Base-by-base conservation (phyloP, 1,139 yeast genomes). In the Nakaseomyces kungkrabaensis region DNA sequence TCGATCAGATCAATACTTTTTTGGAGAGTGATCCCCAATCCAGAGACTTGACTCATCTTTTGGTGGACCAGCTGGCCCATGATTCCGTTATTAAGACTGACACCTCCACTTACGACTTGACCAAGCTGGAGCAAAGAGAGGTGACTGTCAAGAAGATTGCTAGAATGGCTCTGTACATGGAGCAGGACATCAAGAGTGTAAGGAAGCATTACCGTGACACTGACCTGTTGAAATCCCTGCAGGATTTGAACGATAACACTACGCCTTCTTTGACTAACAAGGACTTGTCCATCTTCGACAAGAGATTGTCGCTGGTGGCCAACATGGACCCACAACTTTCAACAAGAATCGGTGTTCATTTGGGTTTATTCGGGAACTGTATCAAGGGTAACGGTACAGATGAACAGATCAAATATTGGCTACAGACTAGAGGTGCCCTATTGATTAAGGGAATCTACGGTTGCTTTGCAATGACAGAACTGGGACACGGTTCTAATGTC, bases 401-500 rank as follows among this genome's bases (percentile, higher is more conserved):
- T 47, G 75, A 70, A 50, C 82, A 78, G 64, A 67, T 75, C 48
- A 65, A 68, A 33, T 88, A 78, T 70, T 89, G 96, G 96, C 74
- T 87, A 49, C 68, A 72, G 52, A 79, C 80, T 60, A 75, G 82
- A 60, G 96, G 94, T 54, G 86, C 95, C 10, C 70, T 75, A 24
- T 69, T 71, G 54, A 69, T 85, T 52, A 80, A 76, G 60, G 82
- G 79, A 51, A 77, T 89, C 54, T 87, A 85, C 62, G 96, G 96
- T 13, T 88, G 96, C 70, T 89, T 89, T 67, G 88, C 87, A 50
- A 88, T 89, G 96, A 89, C 96, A 25, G 97, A 89, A 70, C 72
- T 89, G 65, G 96, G 89, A 10, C 97, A 89, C 65, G 97, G 97
- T 43, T 86, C 96, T 36, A 88, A 89, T 63, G 96, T 89, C 37